phyloP scores from a whole-genome alignment of 2,329 filamentous ascomycete genomes.

The Phaeosphaeria sp. region DNA sequence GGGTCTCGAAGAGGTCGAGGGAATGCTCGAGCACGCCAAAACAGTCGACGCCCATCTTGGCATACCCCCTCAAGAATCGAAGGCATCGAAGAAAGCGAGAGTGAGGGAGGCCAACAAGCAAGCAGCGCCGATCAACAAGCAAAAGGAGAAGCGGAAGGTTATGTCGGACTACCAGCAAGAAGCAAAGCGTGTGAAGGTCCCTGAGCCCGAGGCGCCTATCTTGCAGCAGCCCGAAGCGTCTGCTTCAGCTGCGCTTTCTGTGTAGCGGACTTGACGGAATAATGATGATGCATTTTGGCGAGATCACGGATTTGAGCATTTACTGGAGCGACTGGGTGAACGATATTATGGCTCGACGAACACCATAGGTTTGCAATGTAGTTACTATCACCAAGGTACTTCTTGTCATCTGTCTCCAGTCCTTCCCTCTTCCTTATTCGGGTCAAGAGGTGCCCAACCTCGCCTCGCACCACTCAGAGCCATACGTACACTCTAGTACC shows the following conservation, averaged over 20 bases:
- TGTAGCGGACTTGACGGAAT: background rate
- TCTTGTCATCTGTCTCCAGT: background rate
- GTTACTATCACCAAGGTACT: background rate
- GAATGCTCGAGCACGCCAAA: conserved; percentile 68
- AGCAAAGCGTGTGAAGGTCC: conserved; percentile 37
- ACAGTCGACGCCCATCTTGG: conserved; percentile 70
- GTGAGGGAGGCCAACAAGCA: conserved; percentile 33
- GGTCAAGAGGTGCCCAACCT: background rate
- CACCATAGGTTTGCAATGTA: background rate
- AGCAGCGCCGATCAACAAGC: conserved; percentile 16
- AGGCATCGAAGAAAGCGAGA: conserved; percentile 54
- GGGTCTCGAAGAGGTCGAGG: conserved; percentile 68
- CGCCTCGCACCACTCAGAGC: background rate
- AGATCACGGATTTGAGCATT: conserved; percentile 6
- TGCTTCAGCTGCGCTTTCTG: conserved; percentile 11
- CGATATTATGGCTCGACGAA: background rate
- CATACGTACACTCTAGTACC: conserved; percentile 2
- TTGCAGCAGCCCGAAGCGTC: background rate
- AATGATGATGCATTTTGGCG: background rate
- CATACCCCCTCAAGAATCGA: conserved; percentile 61
- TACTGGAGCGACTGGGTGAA: background rate
- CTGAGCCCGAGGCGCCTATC: conserved; percentile 14
- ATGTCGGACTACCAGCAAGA: conserved; percentile 21
- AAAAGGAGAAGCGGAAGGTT: conserved; percentile 27
- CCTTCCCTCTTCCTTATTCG: background rate